These are phyloP conservation scores for Xylaria sp. DNA, from an alignment of 2,329 filamentous ascomycete genomes.

Conservation along the genomic window DNA sequence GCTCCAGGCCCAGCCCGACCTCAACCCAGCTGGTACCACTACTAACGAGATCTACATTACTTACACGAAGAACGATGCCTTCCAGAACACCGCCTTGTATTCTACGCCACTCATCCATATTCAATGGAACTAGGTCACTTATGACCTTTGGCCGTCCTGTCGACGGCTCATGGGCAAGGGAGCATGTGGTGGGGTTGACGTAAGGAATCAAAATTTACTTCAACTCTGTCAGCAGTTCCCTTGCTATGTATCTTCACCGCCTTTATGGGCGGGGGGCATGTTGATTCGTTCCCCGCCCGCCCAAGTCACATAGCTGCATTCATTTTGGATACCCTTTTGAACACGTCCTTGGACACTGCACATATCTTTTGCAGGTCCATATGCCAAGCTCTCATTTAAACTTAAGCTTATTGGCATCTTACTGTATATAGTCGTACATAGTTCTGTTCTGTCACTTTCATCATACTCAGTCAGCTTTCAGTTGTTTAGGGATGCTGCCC, in stretches of 20 bases:
- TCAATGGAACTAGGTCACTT: constrained; percentile 31
- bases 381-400: not conserved
- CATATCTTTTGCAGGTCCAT: not conserved
- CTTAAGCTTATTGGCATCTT: not conserved
- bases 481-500: not conserved
- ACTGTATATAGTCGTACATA: not conserved
- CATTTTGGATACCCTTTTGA: not conserved
- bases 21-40: constrained; percentile 26
- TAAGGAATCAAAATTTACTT: not conserved
- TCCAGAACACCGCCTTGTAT: constrained; percentile 17
- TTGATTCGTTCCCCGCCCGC: not conserved
- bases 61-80: constrained; percentile 36
- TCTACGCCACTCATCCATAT: constrained; percentile 38
- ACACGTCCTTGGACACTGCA: not conserved
- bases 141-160: not conserved
- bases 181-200: not conserved
- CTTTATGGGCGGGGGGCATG: too few species aligned
- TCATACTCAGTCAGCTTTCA: not conserved
- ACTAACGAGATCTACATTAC: constrained; percentile 41
- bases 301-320: not conserved
- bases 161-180: not conserved
- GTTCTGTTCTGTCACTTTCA: not conserved
- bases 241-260: not conserved
- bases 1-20: constrained; percentile 40
- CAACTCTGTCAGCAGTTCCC: not conserved